A percentile compares a stretch with the other conserved stretches of the same genome.
Conservation (phyloP, 495 filamentous ascomycete species). For the Hyaloscypha finlandica region DNA sequence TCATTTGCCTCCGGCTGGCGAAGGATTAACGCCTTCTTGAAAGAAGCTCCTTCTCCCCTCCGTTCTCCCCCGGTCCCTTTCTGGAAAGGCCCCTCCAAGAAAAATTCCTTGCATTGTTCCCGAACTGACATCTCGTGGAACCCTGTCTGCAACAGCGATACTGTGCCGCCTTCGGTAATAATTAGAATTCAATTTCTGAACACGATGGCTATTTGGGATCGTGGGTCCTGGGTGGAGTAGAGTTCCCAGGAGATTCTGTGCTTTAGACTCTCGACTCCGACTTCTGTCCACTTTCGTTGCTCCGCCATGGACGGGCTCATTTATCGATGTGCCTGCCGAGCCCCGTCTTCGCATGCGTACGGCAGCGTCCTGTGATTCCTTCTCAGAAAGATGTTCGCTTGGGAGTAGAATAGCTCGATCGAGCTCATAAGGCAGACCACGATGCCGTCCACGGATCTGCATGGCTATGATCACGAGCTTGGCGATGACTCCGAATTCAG, state of each 20-base stretch:
- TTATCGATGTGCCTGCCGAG: conserved; percentile 4
- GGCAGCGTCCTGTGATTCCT: conserved; percentile 23
- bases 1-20: conserved; percentile 3
- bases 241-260: conserved; percentile 24
- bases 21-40: conserved; percentile 25
- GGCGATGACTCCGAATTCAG: conserved; percentile 75
- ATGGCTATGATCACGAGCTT: conserved; percentile 93
- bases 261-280: not conserved
- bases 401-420: conserved; percentile 89
- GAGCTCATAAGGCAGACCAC: conserved; percentile 87
- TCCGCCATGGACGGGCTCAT: not conserved
- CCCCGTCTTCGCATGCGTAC: conserved; percentile 6
- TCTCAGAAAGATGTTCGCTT: conserved; percentile 67
- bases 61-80: conserved; percentile 4
- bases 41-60: conserved; percentile 25
- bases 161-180: not conserved
- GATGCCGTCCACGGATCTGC: conserved; percentile 89
- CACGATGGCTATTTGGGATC: conserved; percentile 26
- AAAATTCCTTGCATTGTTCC: not conserved
- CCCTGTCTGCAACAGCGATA: not conserved
- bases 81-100: conserved; percentile 1
- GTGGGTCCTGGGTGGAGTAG: conserved; percentile 31
- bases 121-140: not conserved
- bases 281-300: not conserved
- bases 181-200: not conserved